phyloP scores from a whole-genome alignment of 1,284 basidiomycete genomes.

The Moesziomyces sp. region DNA sequence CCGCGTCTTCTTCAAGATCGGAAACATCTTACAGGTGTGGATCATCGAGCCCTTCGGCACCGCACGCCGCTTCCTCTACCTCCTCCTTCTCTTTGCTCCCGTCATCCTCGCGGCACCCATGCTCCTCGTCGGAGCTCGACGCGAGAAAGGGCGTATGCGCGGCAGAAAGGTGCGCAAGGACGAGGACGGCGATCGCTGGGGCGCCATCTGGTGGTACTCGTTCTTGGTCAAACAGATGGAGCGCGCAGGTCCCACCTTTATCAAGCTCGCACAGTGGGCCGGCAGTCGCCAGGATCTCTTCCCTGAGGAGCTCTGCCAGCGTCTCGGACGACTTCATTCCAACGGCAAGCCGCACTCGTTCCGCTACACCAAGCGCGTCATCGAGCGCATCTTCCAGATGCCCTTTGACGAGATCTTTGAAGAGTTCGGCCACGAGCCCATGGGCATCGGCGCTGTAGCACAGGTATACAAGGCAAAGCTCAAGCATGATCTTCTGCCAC shows the following conservation, averaged over 20 bases:
- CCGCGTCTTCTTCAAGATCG: conserved; percentile 27
- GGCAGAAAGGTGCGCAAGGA: conserved; percentile 43
- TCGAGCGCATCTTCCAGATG: conserved; percentile 80
- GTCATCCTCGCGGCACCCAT: conserved; percentile 87
- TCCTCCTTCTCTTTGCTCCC: conserved; percentile 85
- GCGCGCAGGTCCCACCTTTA: conserved; percentile 93
- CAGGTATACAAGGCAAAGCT: conserved; percentile 91
- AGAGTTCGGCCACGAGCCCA: conserved; percentile 84
- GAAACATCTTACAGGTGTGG: conserved; percentile 60
- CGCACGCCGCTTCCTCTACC: conserved; percentile 82
- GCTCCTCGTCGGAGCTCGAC: conserved; percentile 76
- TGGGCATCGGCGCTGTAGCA: conserved; percentile 97
- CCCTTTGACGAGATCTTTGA: conserved; percentile 89
- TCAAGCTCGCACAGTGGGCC: conserved; percentile 99
- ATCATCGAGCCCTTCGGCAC: conserved; percentile 90
- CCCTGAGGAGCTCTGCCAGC: conserved; percentile 87
- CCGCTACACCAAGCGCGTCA: conserved; percentile 81
- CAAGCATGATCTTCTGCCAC: conserved; percentile 81
- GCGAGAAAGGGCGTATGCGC: conserved; percentile 49
- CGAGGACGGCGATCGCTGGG: conserved; percentile 59
- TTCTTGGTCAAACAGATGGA: conserved; percentile 91
- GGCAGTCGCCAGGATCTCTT: conserved; percentile 94
- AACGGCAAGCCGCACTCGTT: conserved; percentile 86
- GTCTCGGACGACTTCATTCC: conserved; percentile 88
- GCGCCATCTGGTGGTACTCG: conserved; percentile 85